Evolutionary conservation across 2,329 filamentous ascomycete genomes (phyloP).

Genomic region (Thermomyces lanuginosus): DNA sequence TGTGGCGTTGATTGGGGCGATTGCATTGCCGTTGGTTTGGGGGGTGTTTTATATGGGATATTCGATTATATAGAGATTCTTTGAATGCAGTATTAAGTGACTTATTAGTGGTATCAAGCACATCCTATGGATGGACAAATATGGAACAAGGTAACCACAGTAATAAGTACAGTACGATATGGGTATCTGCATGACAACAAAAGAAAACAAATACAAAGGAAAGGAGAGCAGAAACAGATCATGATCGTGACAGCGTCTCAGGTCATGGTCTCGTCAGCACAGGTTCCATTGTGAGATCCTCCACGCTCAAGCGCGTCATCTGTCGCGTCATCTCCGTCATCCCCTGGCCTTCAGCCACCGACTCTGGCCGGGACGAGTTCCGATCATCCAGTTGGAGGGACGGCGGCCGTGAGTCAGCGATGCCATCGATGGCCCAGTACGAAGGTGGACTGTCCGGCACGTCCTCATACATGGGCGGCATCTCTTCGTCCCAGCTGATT

Average conservation of each 20-base stretch:
- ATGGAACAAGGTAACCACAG: neutral
- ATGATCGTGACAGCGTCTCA: no score
- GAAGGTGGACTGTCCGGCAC: slow-evolving; percentile 72
- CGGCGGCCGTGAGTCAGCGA: slow-evolving; percentile 26
- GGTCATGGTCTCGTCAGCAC: no score
- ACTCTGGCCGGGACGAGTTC: slow-evolving; percentile 10
- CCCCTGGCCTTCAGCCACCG: no score
- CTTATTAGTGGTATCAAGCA: no score
- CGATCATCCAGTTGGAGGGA: slow-evolving; percentile 29
- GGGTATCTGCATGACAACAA: neutral
- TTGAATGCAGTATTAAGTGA: no score
- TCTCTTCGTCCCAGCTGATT: slow-evolving; percentile 93
- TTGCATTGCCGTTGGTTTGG: slow-evolving; percentile 35
- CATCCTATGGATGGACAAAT: neutral
- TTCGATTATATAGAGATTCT: no score
- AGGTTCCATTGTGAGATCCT: slow-evolving; percentile 13
- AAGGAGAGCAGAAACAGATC: neutral
- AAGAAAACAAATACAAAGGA: neutral
- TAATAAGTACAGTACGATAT: neutral
- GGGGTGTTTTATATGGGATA: slow-evolving; percentile 14
- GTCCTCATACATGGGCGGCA: slow-evolving; percentile 84
- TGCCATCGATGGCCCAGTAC: slow-evolving; percentile 39
- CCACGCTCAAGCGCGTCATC: slow-evolving; percentile 16
- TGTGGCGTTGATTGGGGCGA: slow-evolving; percentile 41
- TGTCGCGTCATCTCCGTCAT: slow-evolving; percentile 9